A percentile compares a stretch with the other conserved stretches of the same genome.
Evolutionary conservation across 805 yeast genomes (phyloP).

Genomic region (Yamadazyma nakazawae): DNA sequence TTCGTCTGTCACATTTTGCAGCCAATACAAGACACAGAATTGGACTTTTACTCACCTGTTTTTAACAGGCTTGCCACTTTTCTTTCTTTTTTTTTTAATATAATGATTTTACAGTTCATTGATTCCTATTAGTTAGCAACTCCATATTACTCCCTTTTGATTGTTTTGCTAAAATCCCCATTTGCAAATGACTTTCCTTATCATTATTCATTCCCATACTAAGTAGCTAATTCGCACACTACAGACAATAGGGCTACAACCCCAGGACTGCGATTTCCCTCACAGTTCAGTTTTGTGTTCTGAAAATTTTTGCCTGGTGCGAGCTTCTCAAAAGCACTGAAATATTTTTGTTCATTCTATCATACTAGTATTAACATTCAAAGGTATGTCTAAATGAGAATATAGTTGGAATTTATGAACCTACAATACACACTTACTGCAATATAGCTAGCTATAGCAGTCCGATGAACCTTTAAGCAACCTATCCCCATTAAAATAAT

Average conservation of each 20-base stretch:
- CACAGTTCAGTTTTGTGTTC: conserved; percentile 1
- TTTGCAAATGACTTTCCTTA: too few relatives aligned
- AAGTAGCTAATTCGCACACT: neutral
- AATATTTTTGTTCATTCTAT: conserved; percentile 5
- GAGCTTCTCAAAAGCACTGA: conserved; percentile 2
- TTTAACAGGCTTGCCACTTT: too few relatives aligned
- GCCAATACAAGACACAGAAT: neutral
- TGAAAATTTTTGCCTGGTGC: conserved; percentile 7
- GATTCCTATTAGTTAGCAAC: too few relatives aligned
- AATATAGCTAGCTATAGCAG: neutral
- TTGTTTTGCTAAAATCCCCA: neutral
- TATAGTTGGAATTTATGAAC: neutral
- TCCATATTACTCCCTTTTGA: neutral
- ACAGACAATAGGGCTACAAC: conserved; percentile 6
- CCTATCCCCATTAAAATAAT: too few relatives aligned
- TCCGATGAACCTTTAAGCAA: too few relatives aligned
- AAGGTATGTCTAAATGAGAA: conserved; percentile 7
- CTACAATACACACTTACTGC: neutral
- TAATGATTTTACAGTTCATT: too few relatives aligned
- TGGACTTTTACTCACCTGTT: neutral
- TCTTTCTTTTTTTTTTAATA: too few relatives aligned
- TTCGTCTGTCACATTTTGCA: neutral
- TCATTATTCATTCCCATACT: too few relatives aligned
- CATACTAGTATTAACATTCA: conserved; percentile 5
- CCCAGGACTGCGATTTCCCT: conserved; percentile 9